These are phyloP conservation scores for Annulohypoxylon nitens DNA, from an alignment of 495 filamentous ascomycete species.

Conservation along the genomic window DNA sequence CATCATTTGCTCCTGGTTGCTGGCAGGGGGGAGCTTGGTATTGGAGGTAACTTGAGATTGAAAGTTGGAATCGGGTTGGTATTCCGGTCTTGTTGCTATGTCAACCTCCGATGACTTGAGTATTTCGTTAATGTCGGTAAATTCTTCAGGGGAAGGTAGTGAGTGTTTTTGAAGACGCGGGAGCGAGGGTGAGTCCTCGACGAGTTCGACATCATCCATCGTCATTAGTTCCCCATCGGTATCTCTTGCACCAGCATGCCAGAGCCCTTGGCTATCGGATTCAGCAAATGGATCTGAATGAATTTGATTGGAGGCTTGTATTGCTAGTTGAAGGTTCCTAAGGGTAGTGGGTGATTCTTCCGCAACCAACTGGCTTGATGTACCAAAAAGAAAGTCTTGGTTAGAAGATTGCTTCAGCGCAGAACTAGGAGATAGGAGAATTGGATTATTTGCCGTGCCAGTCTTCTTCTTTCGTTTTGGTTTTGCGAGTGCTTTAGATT, in stretches of 20 bases:
- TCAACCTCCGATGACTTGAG: slow-evolving; percentile 38
- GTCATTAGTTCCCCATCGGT: slow-evolving; percentile 70
- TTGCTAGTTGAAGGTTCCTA: slow-evolving; percentile 76
- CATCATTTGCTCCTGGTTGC: slow-evolving; percentile 6
- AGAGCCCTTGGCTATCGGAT: slow-evolving; percentile 61
- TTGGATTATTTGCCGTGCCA: slow-evolving; percentile 56
- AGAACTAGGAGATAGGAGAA: slow-evolving; percentile 78
- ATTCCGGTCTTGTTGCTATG: slow-evolving; percentile 5
- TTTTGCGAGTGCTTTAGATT: slow-evolving; percentile 49
- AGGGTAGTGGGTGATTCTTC: slow-evolving; percentile 79
- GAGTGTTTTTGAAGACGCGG: not conserved
- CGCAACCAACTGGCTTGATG: slow-evolving; percentile 86
- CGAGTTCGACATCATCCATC: slow-evolving; percentile 68
- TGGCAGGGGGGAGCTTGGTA: slow-evolving; percentile 39
- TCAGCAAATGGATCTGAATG: slow-evolving; percentile 58
- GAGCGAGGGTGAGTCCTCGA: slow-evolving; percentile 48
- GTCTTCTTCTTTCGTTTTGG: slow-evolving; percentile 60
- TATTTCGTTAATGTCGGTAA: slow-evolving; percentile 58
- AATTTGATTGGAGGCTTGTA: slow-evolving; percentile 69
- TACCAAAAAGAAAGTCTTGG: slow-evolving; percentile 92
- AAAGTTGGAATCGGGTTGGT: slow-evolving; percentile 22
- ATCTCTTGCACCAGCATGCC: slow-evolving; percentile 77
- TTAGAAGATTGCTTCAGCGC: slow-evolving; percentile 75
- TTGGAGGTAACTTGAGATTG: slow-evolving; percentile 18
- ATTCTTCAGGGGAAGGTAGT: slow-evolving; percentile 34